Evolutionary conservation across 768 basidiomycete species (phyloP).

Genomic region (Mycena venus): DNA sequence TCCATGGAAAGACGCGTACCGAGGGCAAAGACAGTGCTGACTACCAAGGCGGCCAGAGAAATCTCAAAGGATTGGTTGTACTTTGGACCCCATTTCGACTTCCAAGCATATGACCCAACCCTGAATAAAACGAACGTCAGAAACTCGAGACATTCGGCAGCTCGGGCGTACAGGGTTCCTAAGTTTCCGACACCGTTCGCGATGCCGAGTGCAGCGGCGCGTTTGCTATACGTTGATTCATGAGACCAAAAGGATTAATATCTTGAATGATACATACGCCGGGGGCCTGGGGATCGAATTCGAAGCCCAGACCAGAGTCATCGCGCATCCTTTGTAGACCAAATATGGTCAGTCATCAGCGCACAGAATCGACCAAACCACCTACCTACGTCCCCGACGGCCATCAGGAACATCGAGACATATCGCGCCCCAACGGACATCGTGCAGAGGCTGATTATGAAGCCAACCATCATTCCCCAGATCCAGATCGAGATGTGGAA

Average conservation of each 20-base stretch:
- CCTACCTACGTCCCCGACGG: constrained; percentile 56
- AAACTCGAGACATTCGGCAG: no score
- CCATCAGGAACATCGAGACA: constrained; percentile 62
- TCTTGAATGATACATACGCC: constrained; percentile 38
- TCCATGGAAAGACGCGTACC: no score
- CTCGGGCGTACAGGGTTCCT: constrained; percentile 51
- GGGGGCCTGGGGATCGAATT: constrained; percentile 62
- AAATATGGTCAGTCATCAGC: background rate
- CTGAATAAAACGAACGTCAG: constrained; percentile 34
- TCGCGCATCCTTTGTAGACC: constrained; percentile 47
- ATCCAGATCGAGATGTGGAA: constrained; percentile 56
- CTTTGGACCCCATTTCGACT: constrained; percentile 54
- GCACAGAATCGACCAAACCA: background rate
- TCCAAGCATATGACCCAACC: constrained; percentile 59
- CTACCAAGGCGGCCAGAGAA: constrained; percentile 47
- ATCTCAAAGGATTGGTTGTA: constrained; percentile 60
- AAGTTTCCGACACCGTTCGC: constrained; percentile 61
- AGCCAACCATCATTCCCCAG: constrained; percentile 59
- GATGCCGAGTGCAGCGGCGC: constrained; percentile 58
- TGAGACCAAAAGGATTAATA: background rate
- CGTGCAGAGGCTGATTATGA: constrained; percentile 61
- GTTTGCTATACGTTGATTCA: constrained; percentile 26
- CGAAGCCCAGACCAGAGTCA: constrained; percentile 60
- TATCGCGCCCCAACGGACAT: constrained; percentile 57
- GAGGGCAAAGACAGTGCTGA: constrained; percentile 47